Evolutionary conservation across 2,329 filamentous ascomycete genomes (phyloP).

Genomic region (Exophiala sideris): DNA sequence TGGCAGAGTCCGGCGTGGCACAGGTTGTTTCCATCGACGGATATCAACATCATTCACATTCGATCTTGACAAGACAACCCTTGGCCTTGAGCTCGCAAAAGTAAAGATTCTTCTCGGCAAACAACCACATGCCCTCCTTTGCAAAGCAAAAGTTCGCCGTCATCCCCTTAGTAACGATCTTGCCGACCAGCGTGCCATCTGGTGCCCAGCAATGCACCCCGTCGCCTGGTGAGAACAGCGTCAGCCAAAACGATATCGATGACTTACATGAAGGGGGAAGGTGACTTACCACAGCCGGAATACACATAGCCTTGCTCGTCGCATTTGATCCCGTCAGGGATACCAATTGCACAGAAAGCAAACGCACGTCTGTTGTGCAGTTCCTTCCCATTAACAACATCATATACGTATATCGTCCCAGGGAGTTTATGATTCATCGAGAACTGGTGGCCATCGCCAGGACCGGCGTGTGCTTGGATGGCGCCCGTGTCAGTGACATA

Average conservation of each 20-base stretch:
- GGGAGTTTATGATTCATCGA: conserved; percentile 2
- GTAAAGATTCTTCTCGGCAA: not conserved
- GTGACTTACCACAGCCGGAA: conserved; percentile 40
- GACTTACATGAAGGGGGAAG: not conserved
- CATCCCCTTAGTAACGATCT: conserved; percentile 52
- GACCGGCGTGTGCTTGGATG: conserved; percentile 12
- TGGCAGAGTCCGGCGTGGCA: too few relatives aligned
- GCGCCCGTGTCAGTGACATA: conserved; percentile 41
- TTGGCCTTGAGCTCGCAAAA: not conserved
- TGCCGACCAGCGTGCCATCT: conserved; percentile 50
- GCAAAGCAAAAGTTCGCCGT: conserved; percentile 51
- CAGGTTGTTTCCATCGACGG: too few relatives aligned
- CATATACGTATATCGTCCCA: conserved; percentile 38
- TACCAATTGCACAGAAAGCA: conserved; percentile 46
- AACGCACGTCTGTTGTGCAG: conserved; percentile 53
- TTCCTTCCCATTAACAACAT: conserved; percentile 38
- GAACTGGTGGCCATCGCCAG: conserved; percentile 4
- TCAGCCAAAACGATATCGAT: not conserved
- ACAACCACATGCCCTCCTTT: conserved; percentile 4
- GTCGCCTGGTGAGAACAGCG: conserved; percentile 37
- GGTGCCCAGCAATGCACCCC: conserved; percentile 54
- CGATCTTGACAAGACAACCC: conserved; percentile 1
- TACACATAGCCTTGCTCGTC: conserved; percentile 56
- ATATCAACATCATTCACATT: not conserved
- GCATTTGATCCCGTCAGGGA: conserved; percentile 48